Conservation (phyloP, 2,329 filamentous ascomycete genomes). For the Fusarium coicis region DNA sequence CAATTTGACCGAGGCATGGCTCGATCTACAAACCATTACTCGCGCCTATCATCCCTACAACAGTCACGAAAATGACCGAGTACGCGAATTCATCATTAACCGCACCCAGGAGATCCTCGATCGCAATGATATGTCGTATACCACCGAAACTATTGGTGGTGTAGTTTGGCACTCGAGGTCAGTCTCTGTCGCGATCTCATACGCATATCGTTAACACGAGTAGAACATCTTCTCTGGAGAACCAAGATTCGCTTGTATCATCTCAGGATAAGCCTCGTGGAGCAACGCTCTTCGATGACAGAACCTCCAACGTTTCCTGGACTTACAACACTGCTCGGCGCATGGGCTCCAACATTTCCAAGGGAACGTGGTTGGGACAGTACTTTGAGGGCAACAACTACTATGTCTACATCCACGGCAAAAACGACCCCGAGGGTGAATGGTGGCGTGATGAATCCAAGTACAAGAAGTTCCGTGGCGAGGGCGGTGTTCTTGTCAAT, state of each 20-base stretch:
- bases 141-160: slow-evolving; percentile 52
- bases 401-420: slow-evolving; percentile 89
- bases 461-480: slow-evolving; percentile 61
- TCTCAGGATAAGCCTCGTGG: slow-evolving; percentile 27
- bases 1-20: slow-evolving; percentile 88
- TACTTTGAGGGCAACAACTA: slow-evolving; percentile 96
- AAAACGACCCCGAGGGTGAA: slow-evolving; percentile 74
- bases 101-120: slow-evolving; percentile 77
- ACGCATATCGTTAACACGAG: slow-evolving; percentile 1
- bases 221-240: slow-evolving; percentile 9
- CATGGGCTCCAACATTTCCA: slow-evolving; percentile 29
- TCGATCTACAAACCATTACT: slow-evolving; percentile 81
- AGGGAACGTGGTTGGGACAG: slow-evolving; percentile 58
- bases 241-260: neutral
- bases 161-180: slow-evolving; percentile 45
- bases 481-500: slow-evolving; percentile 88
- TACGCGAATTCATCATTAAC: slow-evolving; percentile 78
- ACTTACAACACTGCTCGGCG: slow-evolving; percentile 41
- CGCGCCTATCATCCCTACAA: slow-evolving; percentile 88
- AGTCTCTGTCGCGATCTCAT: neutral
- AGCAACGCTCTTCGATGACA: slow-evolving; percentile 82
- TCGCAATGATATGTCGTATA: slow-evolving; percentile 65
- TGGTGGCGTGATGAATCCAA: slow-evolving; percentile 73
- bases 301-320: slow-evolving; percentile 80
- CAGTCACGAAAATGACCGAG: slow-evolving; percentile 81